These are phyloP conservation scores for Podospora comata DNA, from an alignment of 495 filamentous ascomycete species.

Conservation along the genomic window DNA sequence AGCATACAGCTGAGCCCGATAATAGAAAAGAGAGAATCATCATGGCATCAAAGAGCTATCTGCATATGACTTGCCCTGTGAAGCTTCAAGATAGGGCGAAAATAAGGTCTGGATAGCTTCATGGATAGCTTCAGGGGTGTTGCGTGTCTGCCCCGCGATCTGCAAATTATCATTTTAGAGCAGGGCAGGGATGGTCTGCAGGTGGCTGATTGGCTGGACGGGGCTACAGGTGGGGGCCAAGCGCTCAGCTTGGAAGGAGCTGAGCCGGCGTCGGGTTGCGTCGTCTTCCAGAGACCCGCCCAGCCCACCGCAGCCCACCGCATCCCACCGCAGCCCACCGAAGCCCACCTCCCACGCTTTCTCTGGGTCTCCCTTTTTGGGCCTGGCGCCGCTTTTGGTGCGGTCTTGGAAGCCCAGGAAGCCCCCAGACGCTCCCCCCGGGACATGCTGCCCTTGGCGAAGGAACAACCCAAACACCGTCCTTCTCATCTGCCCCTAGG, in stretches of 20 bases:
- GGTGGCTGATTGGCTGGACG: slow-evolving; percentile 14
- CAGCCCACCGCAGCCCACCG: not conserved
- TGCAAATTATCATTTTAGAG: slow-evolving; percentile 5
- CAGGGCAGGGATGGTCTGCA: not conserved
- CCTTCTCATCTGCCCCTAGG: not conserved
- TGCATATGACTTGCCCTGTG: not conserved
- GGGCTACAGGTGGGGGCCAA: slow-evolving; percentile 9
- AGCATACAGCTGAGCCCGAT: not conserved
- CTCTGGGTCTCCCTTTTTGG: slow-evolving; percentile 11
- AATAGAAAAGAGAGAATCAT: not conserved
- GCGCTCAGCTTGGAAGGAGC: slow-evolving; percentile 25
- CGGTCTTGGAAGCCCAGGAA: not conserved
- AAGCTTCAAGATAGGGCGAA: not conserved
- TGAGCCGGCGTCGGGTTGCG: slow-evolving; percentile 14
- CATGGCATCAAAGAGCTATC: not conserved
- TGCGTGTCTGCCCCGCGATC: slow-evolving; percentile 7
- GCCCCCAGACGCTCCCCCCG: slow-evolving; percentile 1
- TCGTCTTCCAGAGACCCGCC: not conserved
- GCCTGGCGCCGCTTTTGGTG: not conserved
- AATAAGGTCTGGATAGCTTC: slow-evolving; percentile 1
- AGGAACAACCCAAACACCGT: slow-evolving; percentile 4
- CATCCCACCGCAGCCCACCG: slow-evolving; percentile 5
- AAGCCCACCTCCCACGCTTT: slow-evolving; percentile 19
- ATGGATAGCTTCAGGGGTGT: slow-evolving; percentile 1
- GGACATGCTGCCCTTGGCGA: slow-evolving; percentile 1